Conservation (phyloP, 345 rosid genomes). For the Moricandia moricandioides region DNA sequence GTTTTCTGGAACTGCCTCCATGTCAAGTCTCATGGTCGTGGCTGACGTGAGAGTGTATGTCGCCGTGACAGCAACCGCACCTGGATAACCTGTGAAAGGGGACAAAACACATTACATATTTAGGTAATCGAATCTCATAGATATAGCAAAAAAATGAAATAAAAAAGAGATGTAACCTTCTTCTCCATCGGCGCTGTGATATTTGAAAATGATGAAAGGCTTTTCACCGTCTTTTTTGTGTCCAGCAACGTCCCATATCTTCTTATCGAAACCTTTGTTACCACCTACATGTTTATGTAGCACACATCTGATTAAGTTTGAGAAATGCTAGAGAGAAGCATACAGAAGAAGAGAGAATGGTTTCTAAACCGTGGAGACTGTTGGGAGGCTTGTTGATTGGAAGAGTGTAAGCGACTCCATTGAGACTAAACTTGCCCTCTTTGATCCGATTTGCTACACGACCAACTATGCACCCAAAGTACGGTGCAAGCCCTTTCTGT, state of each 20-base stretch:
- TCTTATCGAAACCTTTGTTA: slow-evolving; percentile 77
- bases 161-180: slow-evolving; percentile 53
- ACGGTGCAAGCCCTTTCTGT: slow-evolving; percentile 82
- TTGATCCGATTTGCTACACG: slow-evolving; percentile 89
- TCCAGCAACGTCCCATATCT: slow-evolving; percentile 71
- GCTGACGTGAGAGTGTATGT: slow-evolving; percentile 70
- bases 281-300: slow-evolving; percentile 56
- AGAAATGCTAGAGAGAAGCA: not conserved
- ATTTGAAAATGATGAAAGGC: slow-evolving; percentile 72
- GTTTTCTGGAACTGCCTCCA: slow-evolving; percentile 77
- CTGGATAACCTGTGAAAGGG: slow-evolving; percentile 64
- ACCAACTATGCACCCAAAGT: slow-evolving; percentile 89
- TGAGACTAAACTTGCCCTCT: slow-evolving; percentile 75
- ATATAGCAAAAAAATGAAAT: not conserved
- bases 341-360: not conserved
- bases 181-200: slow-evolving; percentile 72
- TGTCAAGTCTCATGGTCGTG: slow-evolving; percentile 78
- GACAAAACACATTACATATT: not conserved
- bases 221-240: slow-evolving; percentile 54
- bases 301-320: not conserved
- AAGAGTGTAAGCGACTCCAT: slow-evolving; percentile 66
- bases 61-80: slow-evolving; percentile 71
- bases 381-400: slow-evolving; percentile 89
- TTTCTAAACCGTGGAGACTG: slow-evolving; percentile 76
- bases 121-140: not conserved